phyloP scores from a whole-genome alignment of 805 yeast genomes.

The Schwanniomyces pseudopolymorphus region DNA sequence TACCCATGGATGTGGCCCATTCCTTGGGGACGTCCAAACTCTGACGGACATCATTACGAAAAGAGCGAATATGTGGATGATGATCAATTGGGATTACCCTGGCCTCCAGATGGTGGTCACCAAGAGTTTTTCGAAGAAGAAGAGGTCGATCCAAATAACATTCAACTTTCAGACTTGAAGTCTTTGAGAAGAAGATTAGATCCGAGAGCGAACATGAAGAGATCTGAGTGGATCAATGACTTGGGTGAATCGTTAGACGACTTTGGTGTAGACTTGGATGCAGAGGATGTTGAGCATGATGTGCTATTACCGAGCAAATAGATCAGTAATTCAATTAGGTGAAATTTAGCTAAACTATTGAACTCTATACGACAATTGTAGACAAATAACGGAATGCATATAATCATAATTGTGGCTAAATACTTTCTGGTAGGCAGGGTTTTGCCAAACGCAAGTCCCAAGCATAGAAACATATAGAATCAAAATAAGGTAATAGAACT shows the following conservation, averaged over 20 bases:
- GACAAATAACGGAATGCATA: not conserved
- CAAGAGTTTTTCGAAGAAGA: slow-evolving; percentile 27
- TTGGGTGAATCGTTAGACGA: slow-evolving; percentile 84
- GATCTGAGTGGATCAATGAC: slow-evolving; percentile 66
- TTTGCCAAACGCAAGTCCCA: no score
- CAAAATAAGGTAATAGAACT: no score
- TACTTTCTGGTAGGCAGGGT: no score
- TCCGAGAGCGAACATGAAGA: slow-evolving; percentile 33
- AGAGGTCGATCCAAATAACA: slow-evolving; percentile 14
- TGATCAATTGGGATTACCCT: slow-evolving; percentile 68
- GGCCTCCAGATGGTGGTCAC: slow-evolving; percentile 90
- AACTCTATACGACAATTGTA: no score
- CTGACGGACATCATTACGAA: slow-evolving; percentile 58
- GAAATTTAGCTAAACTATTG: no score
- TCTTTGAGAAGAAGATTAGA: slow-evolving; percentile 34
- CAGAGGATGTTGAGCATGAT: slow-evolving; percentile 42
- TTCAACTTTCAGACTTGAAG: slow-evolving; percentile 14
- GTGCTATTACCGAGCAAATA: not conserved
- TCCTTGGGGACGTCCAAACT: slow-evolving; percentile 68
- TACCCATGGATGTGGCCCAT: slow-evolving; percentile 62
- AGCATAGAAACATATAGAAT: no score
- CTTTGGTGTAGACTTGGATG: slow-evolving; percentile 82
- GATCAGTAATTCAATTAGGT: no score
- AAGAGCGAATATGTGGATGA: slow-evolving; percentile 54
- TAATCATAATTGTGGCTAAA: no score